phyloP scores from a whole-genome alignment of 2,329 filamentous ascomycete species.

The Talaromyces piceae region DNA sequence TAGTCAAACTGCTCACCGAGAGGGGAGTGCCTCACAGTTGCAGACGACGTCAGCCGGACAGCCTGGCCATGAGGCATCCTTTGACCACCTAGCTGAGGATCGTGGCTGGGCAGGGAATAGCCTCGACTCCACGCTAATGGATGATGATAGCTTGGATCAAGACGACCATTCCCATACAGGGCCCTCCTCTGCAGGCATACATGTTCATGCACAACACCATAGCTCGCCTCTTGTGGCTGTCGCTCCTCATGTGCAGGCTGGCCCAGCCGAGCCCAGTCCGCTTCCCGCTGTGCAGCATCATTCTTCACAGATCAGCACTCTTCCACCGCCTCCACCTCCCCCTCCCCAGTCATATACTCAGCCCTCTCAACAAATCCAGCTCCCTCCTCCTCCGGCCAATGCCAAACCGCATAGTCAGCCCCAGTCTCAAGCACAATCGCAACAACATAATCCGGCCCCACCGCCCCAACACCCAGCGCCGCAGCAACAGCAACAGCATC shows the following conservation, averaged over 20 bases:
- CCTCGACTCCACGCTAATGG: slow-evolving; percentile 21
- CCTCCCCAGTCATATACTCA: slow-evolving; percentile 15
- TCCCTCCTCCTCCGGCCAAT: slow-evolving; percentile 1
- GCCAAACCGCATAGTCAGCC: slow-evolving; percentile 5
- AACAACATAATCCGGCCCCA: slow-evolving; percentile 12
- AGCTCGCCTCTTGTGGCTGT: slow-evolving; percentile 7
- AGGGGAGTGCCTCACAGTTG: slow-evolving; percentile 1
- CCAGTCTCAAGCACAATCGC: slow-evolving; percentile 2
- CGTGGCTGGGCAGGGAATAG: slow-evolving; percentile 27
- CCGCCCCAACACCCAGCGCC: slow-evolving; percentile 15
- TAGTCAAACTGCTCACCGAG: slow-evolving; percentile 3
- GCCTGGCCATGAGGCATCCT: slow-evolving; percentile 18
- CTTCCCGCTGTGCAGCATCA: slow-evolving; percentile 15
- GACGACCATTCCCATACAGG: slow-evolving; percentile 17
- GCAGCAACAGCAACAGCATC: slow-evolving; percentile 16
- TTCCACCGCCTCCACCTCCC: slow-evolving; percentile 19
- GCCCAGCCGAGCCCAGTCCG: slow-evolving; percentile 16
- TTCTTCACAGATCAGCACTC: slow-evolving; percentile 17
- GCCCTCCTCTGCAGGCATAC: slow-evolving; percentile 10
- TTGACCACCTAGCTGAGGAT: slow-evolving; percentile 16
- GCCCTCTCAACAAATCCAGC: slow-evolving; percentile 7
- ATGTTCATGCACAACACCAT: slow-evolving; percentile 5
- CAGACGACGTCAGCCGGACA: slow-evolving; percentile 10
- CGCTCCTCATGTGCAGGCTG: slow-evolving; percentile 17
- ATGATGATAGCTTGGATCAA: slow-evolving; percentile 18